phyloP scores from a whole-genome alignment of 192 early-diverging fungal genomes.

The Backusella psychrophila region DNA sequence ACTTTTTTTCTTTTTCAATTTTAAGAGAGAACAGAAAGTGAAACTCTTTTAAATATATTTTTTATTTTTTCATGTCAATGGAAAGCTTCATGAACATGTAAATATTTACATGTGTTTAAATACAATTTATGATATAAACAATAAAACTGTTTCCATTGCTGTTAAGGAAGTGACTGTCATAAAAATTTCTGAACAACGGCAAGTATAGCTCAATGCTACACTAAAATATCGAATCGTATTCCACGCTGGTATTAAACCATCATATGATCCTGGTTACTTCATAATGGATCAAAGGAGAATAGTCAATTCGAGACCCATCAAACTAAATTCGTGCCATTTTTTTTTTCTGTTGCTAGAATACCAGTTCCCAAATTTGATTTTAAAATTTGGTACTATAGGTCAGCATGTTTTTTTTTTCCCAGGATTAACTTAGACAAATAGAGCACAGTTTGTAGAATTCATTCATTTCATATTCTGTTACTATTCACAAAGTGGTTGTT shows the following conservation, averaged over 20 bases:
- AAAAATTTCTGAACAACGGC: not conserved
- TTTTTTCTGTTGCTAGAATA: not conserved
- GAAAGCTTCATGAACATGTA: not conserved
- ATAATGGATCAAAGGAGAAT: not conserved
- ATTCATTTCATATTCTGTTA: not conserved
- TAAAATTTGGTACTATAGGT: not conserved
- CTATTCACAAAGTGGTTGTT: not conserved
- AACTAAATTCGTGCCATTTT: not conserved
- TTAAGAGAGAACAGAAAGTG: not conserved
- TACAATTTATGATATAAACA: not conserved
- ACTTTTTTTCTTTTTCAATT: not conserved
- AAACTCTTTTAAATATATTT: not conserved
- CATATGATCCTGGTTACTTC: not conserved
- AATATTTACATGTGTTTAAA: not conserved
- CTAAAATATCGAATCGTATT: not conserved
- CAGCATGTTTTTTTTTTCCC: not conserved
- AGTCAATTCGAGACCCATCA: not conserved
- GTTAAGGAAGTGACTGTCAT: not conserved
- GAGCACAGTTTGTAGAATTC: not conserved
- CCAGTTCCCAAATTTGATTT: not conserved
- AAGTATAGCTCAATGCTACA: not conserved
- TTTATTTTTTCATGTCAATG: not conserved
- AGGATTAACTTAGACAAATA: not conserved
- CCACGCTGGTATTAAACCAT: not conserved
- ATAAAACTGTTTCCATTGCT: not conserved